A percentile compares a stretch with the other conserved stretches of the same genome.
phyloP scores from a whole-genome alignment of 2,329 filamentous ascomycete genomes.

The Epichloe elymi region DNA sequence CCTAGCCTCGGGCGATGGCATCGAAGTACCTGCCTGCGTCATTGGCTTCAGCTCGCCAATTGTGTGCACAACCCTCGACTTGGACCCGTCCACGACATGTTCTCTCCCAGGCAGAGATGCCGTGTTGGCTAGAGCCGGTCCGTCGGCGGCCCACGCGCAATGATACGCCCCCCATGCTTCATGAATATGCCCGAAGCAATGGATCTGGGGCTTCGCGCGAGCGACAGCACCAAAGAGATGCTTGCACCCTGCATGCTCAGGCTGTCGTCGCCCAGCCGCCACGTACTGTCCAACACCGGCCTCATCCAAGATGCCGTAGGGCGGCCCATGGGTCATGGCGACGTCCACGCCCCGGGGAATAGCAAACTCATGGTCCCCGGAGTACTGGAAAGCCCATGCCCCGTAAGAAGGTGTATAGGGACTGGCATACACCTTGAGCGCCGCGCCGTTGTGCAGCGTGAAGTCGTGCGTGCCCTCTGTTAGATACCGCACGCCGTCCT shows the following conservation, averaged over 20 bases:
- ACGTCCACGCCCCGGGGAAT: conserved; percentile 28
- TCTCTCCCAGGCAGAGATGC: not conserved
- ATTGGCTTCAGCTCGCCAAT: conserved; percentile 16
- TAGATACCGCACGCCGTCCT: conserved; percentile 31
- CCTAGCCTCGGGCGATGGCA: conserved; percentile 6
- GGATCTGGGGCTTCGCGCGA: conserved; percentile 29
- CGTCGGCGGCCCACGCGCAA: conserved; percentile 33
- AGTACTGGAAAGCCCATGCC: conserved; percentile 38
- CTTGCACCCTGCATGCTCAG: conserved; percentile 27
- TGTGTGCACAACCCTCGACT: conserved; percentile 21
- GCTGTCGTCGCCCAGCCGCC: not conserved
- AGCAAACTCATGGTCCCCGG: conserved; percentile 23
- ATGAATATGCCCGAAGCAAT: conserved; percentile 49
- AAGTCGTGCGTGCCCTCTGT: conserved; percentile 35
- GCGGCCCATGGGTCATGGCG: conserved; percentile 43
- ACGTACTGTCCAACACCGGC: conserved; percentile 6
- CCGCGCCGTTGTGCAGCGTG: conserved; percentile 33
- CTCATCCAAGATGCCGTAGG: conserved; percentile 35
- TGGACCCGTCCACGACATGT: conserved; percentile 27
- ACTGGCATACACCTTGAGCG: conserved; percentile 37
- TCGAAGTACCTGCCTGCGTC: conserved; percentile 6
- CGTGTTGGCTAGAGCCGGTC: conserved; percentile 3
- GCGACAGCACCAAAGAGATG: conserved; percentile 33
- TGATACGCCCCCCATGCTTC: conserved; percentile 45
- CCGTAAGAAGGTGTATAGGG: conserved; percentile 35